Evolutionary conservation across 768 basidiomycete genomes (phyloP), one percentile per base, ranked within the genome.

Genomic region (Scleroderma citrinum): DNA sequence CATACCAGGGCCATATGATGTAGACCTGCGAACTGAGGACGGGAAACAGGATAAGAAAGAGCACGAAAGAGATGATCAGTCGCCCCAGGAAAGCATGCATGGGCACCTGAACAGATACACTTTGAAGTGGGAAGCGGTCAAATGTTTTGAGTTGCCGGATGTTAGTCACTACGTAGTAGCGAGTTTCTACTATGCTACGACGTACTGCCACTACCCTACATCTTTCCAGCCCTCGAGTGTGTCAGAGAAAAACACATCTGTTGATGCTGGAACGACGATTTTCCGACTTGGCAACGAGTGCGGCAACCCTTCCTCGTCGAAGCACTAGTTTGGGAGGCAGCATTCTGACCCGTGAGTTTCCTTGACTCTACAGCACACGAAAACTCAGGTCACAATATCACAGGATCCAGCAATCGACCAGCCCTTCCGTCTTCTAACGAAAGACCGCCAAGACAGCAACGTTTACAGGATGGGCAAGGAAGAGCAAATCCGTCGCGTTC

Each of bases 1-100:
- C 90, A 60, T 94, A 95, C 91, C 91, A 96, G 19, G 92, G 92
- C 91, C 81, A 81, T 63, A 96, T 82, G 51, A 97, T 75, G 69
- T 88, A 93, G 57, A 92, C 77, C 66, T 98, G 95, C 2, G 86
- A 82, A 6, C 88, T 85, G 65, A 91, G 90, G 2, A 89, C 80
- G 55, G 97, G 92, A 67, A 97, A 98, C 45, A 73, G 78, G 38
- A 92, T 91, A 31, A 92, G 76, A 57, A 72, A 73, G 45, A 86
- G 74, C 51, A 87, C 86, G 56, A 81, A 74, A 57, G 76, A 73
- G 63, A 92, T 83, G 57, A 83, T 70, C 49, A 92, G 68, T 44
- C 76, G 70, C 24, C 83, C 83, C 49, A 83, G 63, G 55, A 82
- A 54, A 40, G 72, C 61, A 47, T 71, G 68, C 75, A 76, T 76